phyloP scores from a whole-genome alignment of 2,329 filamentous ascomycete genomes.

The Eutypella sp. region DNA sequence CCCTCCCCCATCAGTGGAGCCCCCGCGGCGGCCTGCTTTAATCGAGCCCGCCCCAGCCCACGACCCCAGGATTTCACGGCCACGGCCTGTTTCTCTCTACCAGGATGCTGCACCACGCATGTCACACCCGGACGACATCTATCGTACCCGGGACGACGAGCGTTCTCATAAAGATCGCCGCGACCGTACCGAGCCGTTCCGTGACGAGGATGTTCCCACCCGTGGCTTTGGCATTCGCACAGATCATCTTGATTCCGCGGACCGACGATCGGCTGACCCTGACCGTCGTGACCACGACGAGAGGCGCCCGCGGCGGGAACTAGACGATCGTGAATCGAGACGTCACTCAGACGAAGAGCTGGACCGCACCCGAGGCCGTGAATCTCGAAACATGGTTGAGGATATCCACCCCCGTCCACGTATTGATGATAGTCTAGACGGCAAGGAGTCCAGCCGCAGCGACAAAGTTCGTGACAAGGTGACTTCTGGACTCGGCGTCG shows the following conservation, averaged over 20 bases:
- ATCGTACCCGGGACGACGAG: conserved; percentile 45
- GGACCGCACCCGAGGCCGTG: conserved; percentile 17
- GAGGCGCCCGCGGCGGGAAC: conserved; percentile 33
- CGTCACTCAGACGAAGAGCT: conserved; percentile 25
- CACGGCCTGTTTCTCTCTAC: conserved; percentile 48
- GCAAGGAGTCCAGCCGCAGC: conserved; percentile 28
- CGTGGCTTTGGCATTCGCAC: conserved; percentile 52
- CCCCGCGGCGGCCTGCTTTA: conserved; percentile 26
- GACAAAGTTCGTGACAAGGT: conserved; percentile 43
- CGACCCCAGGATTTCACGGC: conserved; percentile 27
- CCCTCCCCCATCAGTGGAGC: conserved; percentile 29
- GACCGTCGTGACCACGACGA: conserved; percentile 35
- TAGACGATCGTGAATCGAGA: conserved; percentile 24
- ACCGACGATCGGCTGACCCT: conserved; percentile 24
- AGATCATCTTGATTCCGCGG: conserved; percentile 29
- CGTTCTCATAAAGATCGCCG: conserved; percentile 36
- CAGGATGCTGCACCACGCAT: conserved; percentile 43
- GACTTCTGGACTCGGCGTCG: conserved; percentile 41
- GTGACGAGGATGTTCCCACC: conserved; percentile 40
- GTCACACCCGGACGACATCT: conserved; percentile 42
- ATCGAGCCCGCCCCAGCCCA: conserved; percentile 27
- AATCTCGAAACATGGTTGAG: conserved; percentile 16
- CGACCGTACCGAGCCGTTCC: conserved; percentile 39
- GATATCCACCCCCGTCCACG: conserved; percentile 15
- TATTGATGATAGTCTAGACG: conserved; percentile 21